phyloP scores from a whole-genome alignment of 164 flowering plant genomes.

The Hamamelis virginiana region DNA sequence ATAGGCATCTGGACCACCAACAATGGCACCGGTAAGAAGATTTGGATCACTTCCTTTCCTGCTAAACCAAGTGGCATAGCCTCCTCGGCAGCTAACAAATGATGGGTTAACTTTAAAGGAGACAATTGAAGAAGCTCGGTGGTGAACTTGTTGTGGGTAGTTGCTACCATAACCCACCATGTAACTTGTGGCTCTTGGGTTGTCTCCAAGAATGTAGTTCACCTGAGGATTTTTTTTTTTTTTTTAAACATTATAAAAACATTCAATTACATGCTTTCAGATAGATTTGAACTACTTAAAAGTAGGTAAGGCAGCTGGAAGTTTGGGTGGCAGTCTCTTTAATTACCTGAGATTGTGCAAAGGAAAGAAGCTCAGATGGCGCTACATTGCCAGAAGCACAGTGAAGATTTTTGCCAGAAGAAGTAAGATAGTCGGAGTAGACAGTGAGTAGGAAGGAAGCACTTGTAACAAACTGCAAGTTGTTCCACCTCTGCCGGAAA shows the following conservation, averaged over 20 bases:
- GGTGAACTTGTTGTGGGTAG: conserved; percentile 82
- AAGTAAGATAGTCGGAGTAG: conserved; percentile 79
- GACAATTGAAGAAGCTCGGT: conserved; percentile 82
- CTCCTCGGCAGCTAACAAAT: conserved; percentile 83
- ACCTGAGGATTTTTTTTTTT: conserved; percentile 46
- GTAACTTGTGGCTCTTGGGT: conserved; percentile 94
- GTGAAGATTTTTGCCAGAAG: conserved; percentile 43
- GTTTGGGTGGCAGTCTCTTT: no score
- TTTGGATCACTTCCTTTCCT: conserved; percentile 84
- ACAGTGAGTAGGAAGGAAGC: conserved; percentile 77
- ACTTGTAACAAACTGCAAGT: conserved; percentile 87
- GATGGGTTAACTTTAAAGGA: conserved; percentile 61
- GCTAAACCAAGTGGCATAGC: conserved; percentile 81
- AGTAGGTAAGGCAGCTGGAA: no score
- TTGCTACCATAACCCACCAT: conserved; percentile 96
- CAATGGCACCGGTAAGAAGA: conserved; percentile 79
- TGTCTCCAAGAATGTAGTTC: conserved; percentile 95
- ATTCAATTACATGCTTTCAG: background rate
- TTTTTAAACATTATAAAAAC: background rate
- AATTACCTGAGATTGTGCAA: conserved; percentile 80
- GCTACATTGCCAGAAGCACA: conserved; percentile 59
- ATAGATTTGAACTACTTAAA: no score
- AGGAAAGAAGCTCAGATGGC: conserved; percentile 57
- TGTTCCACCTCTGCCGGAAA: conserved; percentile 91
- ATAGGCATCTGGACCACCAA: conserved; percentile 95